Base-by-base conservation (phyloP, 1,284 basidiomycete genomes). In the Pseudozyma sp. region DNA sequence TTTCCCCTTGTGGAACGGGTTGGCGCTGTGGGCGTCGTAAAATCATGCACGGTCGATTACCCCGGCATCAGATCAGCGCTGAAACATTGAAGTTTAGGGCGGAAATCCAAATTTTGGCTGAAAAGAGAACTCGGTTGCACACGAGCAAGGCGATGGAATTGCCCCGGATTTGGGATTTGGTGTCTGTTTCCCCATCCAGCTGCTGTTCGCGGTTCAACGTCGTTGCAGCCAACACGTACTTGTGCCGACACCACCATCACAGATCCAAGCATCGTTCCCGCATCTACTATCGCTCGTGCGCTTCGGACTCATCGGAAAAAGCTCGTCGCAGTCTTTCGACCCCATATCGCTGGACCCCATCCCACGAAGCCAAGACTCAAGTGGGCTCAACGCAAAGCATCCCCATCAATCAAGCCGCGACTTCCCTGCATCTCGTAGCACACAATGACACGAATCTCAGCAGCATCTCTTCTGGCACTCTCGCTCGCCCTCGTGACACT, bases 1-100 rank as follows among this genome's bases (percentile, higher is more conserved):
- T 57, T 57, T 48, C 46, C 35, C 35, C 35, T n/a, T 17, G n/a
- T 42, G 40, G 40, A 39, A 35, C 34, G 16, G 37, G 45, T 19
- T 39, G 48, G 33, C 31, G 45, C 33, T 39, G 48, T 19, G 11
- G 48, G 50, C 50, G 29, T 43, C 8, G 49, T 30, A 8, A 51
- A 51, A 14, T 39, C 43, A 44, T 50, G 53, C 42, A 34, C 11
- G 31, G 53, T 62, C 59, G 59, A 62, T 62, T 62, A 62, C 51
- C 46, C 42, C 45, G 50, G 44, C 54, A 47, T 39, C 43, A 55
- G 35, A 50, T 19, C n/a, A 37, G 37, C 19, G 11, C 31, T 29
- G 35, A 24, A 53, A 42, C 4, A 13, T 24, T 33, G 39, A 24
- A n/a, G 8, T 24, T 37, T 35, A 6, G 3, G 29, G 40, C 56